phyloP scores from a whole-genome alignment of 1,139 yeast species.

The Eremothecium gossypii region DNA sequence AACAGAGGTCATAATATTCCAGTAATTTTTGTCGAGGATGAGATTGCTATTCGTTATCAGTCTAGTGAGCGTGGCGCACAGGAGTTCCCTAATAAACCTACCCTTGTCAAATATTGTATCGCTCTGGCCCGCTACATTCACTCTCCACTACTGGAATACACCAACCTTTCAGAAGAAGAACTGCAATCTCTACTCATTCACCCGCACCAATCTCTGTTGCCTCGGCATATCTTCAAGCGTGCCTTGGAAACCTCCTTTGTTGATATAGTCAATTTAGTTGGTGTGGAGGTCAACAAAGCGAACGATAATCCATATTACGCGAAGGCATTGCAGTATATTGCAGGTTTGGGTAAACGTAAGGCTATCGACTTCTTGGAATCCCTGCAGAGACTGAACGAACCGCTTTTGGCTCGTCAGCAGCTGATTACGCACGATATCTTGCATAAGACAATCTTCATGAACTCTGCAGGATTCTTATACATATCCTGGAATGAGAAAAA shows the following conservation, averaged over 20 bases:
- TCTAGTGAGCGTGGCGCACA: slow-evolving; percentile 63
- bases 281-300: slow-evolving; percentile 89
- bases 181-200: slow-evolving; percentile 63
- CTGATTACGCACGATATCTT: slow-evolving; percentile 73
- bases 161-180: slow-evolving; percentile 61
- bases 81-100: slow-evolving; percentile 84
- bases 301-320: slow-evolving; percentile 61
- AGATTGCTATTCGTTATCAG: slow-evolving; percentile 83
- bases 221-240: slow-evolving; percentile 53
- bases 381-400: slow-evolving; percentile 48
- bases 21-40: slow-evolving; percentile 83
- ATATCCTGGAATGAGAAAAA: slow-evolving; percentile 55
- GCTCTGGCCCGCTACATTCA: slow-evolving; percentile 88
- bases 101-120: slow-evolving; percentile 75
- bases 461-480: slow-evolving; percentile 83
- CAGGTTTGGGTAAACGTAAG: slow-evolving; percentile 94
- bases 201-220: slow-evolving; percentile 63
- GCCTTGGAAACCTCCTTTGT: slow-evolving; percentile 79
- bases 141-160: slow-evolving; percentile 82
- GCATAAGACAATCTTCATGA: slow-evolving; percentile 73
- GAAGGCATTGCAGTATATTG: slow-evolving; percentile 60
- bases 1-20: slow-evolving; percentile 35
- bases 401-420: slow-evolving; percentile 62
- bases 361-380: slow-evolving; percentile 81
- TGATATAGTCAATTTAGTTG: slow-evolving; percentile 83